Base-by-base conservation (phyloP, 257 asterid genomes). In the Primulina eburnea region DNA sequence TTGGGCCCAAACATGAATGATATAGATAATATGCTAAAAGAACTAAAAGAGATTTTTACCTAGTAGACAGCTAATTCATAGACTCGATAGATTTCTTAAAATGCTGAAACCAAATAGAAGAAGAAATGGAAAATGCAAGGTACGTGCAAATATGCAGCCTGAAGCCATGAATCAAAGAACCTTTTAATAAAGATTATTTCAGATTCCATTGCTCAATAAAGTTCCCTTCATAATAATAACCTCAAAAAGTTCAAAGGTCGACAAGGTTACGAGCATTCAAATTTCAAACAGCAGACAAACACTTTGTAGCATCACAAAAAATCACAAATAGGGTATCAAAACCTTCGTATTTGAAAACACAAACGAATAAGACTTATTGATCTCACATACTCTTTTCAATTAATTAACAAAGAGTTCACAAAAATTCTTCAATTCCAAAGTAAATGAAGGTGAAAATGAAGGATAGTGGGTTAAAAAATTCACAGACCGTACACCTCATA, bases 191-290 rank as follows among this genome's bases (percentile, higher is more conserved):
- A 43, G 18, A 30, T 34, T 59, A 29, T 79, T 32, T 37, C 67
- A 60, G 63, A 5, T 58, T 34, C 21, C 8, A 6, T 57, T 61
- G 5, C 17, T 24, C 12, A 14, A 35, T 38, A 37, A 9, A 33
- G 50, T 64, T 69, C 7, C 60, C 47, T 16, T 4, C 18, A 6
- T 17, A 20, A 28, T 17, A 20, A 28, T 33, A n/a, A 38, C 56
- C 35, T 47, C 20, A 69, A 71, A n/a, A 43, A 55, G 64, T 43
- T 40, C 62, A 67, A 58, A 21, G n/a, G 52, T 35, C 59, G 65
- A 37, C 32, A 40, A 24, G 10, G 10, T 17, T 8, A 53, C 43
- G 50, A 60, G 32, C 40, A 62, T 21, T 17, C 24, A 32, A 58
- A 18, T 43, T 32, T 16, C 40, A 24, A 52, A 61, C 12, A 61